These are phyloP conservation scores for Debaryomyces subglobosus DNA, from an alignment of 1,139 yeast species.

Conservation along the genomic window DNA sequence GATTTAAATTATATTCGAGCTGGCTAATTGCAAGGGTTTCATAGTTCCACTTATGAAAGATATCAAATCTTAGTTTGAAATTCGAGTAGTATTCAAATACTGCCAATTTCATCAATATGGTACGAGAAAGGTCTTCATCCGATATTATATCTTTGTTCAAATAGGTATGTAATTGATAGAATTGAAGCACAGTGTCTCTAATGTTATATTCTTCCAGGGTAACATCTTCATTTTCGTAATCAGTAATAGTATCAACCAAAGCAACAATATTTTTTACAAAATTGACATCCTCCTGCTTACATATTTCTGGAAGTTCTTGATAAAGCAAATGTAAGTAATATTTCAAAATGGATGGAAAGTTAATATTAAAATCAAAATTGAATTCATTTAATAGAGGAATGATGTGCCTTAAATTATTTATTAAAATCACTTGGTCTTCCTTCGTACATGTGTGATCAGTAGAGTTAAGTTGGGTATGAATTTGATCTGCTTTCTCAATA, in stretches of 20 bases:
- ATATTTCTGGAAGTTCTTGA: conserved; percentile 21
- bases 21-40: conserved; percentile 15
- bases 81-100: conserved; percentile 17
- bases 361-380: conserved; percentile 27
- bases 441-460: conserved; percentile 12
- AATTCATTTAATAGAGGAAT: conserved; percentile 37
- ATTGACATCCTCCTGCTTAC: conserved; percentile 22
- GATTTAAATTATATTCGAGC: conserved; percentile 12
- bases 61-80: conserved; percentile 7
- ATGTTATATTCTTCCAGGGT: conserved; percentile 22
- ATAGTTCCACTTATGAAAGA: conserved; percentile 18
- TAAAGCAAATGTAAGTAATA: conserved; percentile 27
- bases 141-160: conserved; percentile 10
- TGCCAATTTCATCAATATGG: conserved; percentile 35
- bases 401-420: conserved; percentile 24
- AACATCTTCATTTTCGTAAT: conserved; percentile 34
- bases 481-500: neutral
- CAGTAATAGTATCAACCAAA: conserved; percentile 28
- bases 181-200: conserved; percentile 24
- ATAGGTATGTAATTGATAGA: conserved; percentile 26
- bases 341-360: conserved; percentile 26
- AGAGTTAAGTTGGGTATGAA: neutral
- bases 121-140: conserved; percentile 11
- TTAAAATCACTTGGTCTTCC: conserved; percentile 20
- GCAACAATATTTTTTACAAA: conserved; percentile 28